Percentiles rank a stretch among this genome's conserved stretches.
phyloP scores from a whole-genome alignment of 257 asterid species.

The Solanum neorickii region DNA sequence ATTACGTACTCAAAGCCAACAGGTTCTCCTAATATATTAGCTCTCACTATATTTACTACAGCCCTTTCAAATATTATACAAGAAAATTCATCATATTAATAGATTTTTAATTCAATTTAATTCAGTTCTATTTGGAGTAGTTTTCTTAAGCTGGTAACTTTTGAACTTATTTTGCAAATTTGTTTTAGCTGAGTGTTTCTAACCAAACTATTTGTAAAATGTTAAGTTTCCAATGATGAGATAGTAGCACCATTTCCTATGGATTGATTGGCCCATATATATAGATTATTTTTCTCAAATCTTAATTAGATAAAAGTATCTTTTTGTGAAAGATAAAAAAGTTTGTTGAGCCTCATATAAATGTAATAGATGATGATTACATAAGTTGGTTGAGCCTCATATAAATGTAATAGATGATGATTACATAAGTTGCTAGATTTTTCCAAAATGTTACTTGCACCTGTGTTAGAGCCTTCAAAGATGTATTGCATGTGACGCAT shows the following conservation, averaged over 20 bases:
- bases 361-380: background rate
- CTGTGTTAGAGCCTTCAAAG: background rate
- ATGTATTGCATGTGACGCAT: background rate
- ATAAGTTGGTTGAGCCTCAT: background rate
- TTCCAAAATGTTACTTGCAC: too few species aligned
- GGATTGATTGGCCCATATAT: background rate
- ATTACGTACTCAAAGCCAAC: slow-evolving; percentile 62
- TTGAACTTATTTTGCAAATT: background rate
- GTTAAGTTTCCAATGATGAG: background rate
- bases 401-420: background rate
- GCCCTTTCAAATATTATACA: background rate
- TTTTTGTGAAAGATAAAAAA: background rate
- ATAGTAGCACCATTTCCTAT: background rate
- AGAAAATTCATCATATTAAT: background rate
- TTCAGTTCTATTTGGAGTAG: background rate
- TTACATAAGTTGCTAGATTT: background rate
- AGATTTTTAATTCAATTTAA: background rate
- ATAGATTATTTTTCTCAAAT: background rate
- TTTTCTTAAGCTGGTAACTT: background rate
- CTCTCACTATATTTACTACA: background rate
- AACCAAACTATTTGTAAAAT: background rate
- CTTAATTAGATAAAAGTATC: background rate
- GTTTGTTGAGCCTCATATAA: background rate
- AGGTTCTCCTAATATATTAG: slow-evolving; percentile 53
- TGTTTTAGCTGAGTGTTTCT: background rate